Evolutionary conservation across 306 rosid species (phyloP), one percentile per base, ranked within the genome.

Genomic region (Acacia confusa): DNA sequence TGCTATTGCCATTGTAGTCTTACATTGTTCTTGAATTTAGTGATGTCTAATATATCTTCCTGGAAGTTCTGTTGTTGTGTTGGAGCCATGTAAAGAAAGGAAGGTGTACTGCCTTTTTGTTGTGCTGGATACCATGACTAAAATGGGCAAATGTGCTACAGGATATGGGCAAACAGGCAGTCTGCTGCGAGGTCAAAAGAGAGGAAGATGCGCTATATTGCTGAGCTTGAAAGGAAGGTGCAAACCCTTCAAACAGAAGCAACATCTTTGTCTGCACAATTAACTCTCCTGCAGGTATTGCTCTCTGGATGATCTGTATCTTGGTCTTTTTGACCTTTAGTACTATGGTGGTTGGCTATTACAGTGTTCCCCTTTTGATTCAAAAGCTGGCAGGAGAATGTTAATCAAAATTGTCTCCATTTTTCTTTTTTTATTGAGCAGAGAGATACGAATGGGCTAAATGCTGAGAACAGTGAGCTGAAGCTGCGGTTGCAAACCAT

Each of bases 131-230:
- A 32, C 32, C 9, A 27, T 84, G 65, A 16, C 80, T 74, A 79
- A 75, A 32, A 36, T 52, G 82, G 34, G 55, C 28, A 68, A 38
- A 70, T 73, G 65, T 61, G 32, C 52, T 53, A 83, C 82, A 94
- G 98, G 92, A 89, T 94, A 78, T 94, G 97, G 97, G 98, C 97
- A 77, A 94, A 93, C 70, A 86, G 98, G 84, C 98, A 94, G 83
- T 94, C 98, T 58, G 97, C 97, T 88, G 94, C 98, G n/a, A 88
- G 98, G 81, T 94, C 98, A 41, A 94, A 94, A 84, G 95, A 94
- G 85, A 88, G 98, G 91, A 94, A 94, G 90, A 92, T 87, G 94
- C 88, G 97, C 73, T 90, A 94, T 88, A 94, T 94, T 83, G 84
- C 88, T 4, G 95, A 94, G 89, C 97, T 94, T 78, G 97, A 94